Evolutionary conservation across 2,329 filamentous ascomycete genomes (phyloP).

Genomic region (Metarhizium brunneum): DNA sequence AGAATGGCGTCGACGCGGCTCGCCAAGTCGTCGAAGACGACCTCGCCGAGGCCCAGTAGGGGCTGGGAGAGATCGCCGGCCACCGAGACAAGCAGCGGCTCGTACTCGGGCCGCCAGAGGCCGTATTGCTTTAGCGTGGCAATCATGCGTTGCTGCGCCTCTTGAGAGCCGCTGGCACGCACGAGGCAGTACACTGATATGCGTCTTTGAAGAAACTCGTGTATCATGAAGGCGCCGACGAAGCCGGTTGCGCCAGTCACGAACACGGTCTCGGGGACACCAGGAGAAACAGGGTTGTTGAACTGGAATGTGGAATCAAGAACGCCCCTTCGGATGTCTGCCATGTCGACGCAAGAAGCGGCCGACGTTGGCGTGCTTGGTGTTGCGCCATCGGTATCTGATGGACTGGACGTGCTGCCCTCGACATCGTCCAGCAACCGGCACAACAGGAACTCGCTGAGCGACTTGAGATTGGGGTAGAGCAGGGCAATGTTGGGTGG

Average conservation of each 20-base stretch:
- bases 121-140: no score
- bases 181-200: neutral
- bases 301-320: neutral
- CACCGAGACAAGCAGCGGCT: no score
- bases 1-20: conserved; percentile 6
- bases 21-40: conserved; percentile 4
- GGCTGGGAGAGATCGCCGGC: no score
- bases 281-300: neutral
- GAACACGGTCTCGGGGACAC: neutral
- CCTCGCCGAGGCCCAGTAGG: neutral
- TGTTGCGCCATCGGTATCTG: neutral
- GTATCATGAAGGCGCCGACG: neutral
- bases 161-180: no score
- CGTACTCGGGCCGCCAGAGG: no score
- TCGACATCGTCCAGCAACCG: neutral
- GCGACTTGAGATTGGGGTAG: no score
- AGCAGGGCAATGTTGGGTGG: no score
- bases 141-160: no score
- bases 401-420: neutral
- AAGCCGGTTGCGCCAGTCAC: neutral
- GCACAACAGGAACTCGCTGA: neutral
- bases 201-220: neutral
- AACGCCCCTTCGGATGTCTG: neutral
- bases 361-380: neutral
- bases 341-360: neutral